Conservation (phyloP, 2,329 filamentous ascomycete genomes). For the Fusarium torreyae region DNA sequence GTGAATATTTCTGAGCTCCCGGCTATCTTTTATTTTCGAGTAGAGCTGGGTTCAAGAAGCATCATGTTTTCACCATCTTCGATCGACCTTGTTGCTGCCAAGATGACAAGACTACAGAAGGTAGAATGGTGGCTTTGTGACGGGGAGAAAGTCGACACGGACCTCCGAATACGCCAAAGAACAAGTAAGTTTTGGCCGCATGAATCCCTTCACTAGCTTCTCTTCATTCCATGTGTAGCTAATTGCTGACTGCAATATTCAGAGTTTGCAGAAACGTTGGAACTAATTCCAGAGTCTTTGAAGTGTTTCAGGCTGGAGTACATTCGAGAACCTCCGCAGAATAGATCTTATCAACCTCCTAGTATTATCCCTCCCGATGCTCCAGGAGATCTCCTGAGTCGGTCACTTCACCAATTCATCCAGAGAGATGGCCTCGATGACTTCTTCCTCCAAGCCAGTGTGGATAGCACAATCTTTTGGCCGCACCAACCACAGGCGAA, state of each 20-base stretch:
- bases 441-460: conserved; percentile 18
- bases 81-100: conserved; percentile 6
- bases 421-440: conserved; percentile 7
- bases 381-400: conserved; percentile 10
- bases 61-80: conserved; percentile 23
- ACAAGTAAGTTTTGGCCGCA: conserved; percentile 1
- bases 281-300: conserved; percentile 5
- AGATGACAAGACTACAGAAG: conserved; percentile 11
- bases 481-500: not conserved
- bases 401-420: not conserved
- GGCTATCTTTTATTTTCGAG: conserved; percentile 9
- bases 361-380: conserved; percentile 1
- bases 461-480: conserved; percentile 25
- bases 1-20: not conserved
- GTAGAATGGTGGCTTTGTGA: conserved; percentile 19
- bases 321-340: not conserved
- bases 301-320: conserved; percentile 14
- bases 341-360: not conserved
- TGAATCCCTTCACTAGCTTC: rapidly evolving
- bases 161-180: conserved; percentile 13
- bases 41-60: conserved; percentile 11
- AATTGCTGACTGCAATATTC: not conserved
- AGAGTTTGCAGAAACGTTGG: conserved; percentile 22
- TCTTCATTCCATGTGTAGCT: no score
- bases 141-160: not conserved